Conservation (phyloP, 164 flowering plant genomes). For the Dillenia suffruticosa region DNA sequence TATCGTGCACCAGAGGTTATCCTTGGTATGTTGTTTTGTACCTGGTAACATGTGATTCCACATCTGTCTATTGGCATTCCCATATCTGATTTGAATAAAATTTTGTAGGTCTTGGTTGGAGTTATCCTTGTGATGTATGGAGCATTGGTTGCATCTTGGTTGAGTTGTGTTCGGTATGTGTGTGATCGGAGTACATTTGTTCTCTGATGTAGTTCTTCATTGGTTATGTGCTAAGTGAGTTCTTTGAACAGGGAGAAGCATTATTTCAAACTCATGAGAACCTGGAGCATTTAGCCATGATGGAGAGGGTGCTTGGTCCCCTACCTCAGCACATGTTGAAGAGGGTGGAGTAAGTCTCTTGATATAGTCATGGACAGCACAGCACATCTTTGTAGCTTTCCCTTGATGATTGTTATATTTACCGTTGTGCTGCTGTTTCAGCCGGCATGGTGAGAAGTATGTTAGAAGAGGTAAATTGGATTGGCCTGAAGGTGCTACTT, state of each 20-base stretch:
- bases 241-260: conserved; percentile 54
- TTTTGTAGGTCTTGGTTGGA: conserved; percentile 62
- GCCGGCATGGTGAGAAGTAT: conserved; percentile 67
- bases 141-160: conserved; percentile 71
- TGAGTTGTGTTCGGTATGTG: conserved; percentile 64
- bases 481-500: conserved; percentile 74
- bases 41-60: not conserved
- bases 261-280: conserved; percentile 79
- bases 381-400: too few relatives aligned
- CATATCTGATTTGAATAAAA: not conserved
- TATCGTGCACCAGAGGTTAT: conserved; percentile 80
- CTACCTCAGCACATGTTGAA: conserved; percentile 65
- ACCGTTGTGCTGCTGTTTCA: conserved; percentile 7
- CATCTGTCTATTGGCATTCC: not conserved
- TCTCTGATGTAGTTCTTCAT: too few relatives aligned
- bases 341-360: conserved; percentile 45
- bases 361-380: not conserved
- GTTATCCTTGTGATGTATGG: conserved; percentile 75
- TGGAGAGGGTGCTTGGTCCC: conserved; percentile 70
- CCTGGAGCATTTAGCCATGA: conserved; percentile 78
- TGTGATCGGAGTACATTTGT: too few relatives aligned
- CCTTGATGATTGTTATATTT: not conserved
- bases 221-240: not conserved
- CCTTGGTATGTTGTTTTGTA: conserved; percentile 32
- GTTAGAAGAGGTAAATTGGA: conserved; percentile 58